Conservation (phyloP, 257 asterid species). For the Petunia axillaris region DNA sequence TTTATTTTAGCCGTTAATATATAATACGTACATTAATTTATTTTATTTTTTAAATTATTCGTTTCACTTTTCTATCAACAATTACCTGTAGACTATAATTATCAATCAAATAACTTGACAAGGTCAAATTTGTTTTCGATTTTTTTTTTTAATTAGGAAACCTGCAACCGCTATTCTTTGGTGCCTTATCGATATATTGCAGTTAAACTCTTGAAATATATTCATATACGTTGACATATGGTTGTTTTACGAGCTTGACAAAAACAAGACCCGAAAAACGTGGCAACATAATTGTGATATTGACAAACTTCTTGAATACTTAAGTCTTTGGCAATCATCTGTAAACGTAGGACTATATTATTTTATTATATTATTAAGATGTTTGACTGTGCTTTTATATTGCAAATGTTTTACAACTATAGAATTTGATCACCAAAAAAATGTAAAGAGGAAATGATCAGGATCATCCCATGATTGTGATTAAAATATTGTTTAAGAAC, state of each 20-base stretch:
- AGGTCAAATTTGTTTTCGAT: no score
- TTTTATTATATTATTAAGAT: neutral
- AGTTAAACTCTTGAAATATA: neutral
- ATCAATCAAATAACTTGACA: no score
- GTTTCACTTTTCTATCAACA: no score
- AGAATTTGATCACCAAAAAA: neutral
- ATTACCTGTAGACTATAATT: no score
- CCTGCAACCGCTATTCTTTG: no score
- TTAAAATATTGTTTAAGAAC: neutral
- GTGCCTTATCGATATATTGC: no score
- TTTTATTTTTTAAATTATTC: no score
- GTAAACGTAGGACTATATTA: conserved; percentile 5
- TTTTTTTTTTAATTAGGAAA: no score
- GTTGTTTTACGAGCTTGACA: neutral
- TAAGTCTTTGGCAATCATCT: neutral
- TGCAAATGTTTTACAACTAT: neutral
- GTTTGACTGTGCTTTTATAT: neutral
- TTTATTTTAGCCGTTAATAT: no score
- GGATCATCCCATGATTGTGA: neutral
- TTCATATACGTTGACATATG: neutral
- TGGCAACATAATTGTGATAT: neutral
- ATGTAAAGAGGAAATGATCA: neutral
- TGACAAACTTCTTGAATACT: neutral
- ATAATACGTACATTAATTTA: no score
- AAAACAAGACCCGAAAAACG: neutral